Evolutionary conservation across 106 monocot genomes (phyloP).

Genomic region (Agapanthus africanus): DNA sequence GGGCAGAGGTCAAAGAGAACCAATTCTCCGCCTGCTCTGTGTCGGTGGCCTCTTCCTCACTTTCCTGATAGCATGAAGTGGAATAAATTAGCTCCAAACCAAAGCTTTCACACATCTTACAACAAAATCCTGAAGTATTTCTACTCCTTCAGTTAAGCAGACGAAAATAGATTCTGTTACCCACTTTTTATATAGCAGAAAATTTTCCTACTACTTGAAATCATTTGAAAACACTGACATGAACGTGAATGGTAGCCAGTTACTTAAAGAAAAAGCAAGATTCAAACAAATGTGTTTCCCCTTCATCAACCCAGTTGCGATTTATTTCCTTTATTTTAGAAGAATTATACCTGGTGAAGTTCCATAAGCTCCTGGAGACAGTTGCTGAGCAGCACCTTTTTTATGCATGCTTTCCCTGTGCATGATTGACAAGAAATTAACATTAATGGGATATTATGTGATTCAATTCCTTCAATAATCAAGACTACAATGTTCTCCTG

Average conservation of each 20-base stretch:
- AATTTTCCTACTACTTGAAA: not conserved
- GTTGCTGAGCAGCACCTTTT: conserved; percentile 94
- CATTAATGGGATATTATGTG: not conserved
- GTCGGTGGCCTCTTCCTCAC: conserved; percentile 96
- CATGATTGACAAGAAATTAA: not conserved
- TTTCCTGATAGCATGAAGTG: conserved; percentile 56
- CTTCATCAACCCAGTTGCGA: too few relatives aligned
- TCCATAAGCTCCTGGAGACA: conserved; percentile 99
- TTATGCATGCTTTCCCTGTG: conserved; percentile 96
- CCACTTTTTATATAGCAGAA: not conserved
- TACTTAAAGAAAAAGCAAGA: too few relatives aligned
- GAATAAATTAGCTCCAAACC: conserved; percentile 1
- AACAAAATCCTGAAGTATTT: conserved; percentile 1
- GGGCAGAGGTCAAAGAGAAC: conserved; percentile 98
- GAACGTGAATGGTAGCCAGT: not conserved
- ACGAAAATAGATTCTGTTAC: not conserved
- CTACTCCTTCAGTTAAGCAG: not conserved
- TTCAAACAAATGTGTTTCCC: too few relatives aligned
- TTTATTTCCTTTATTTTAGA: too few relatives aligned
- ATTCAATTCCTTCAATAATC: not conserved
- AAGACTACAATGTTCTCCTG: not conserved
- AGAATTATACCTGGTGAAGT: conserved; percentile 99
- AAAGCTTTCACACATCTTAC: not conserved
- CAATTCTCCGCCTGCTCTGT: conserved; percentile 99
- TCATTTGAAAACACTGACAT: not conserved